Conservation (phyloP, 2,329 filamentous ascomycete species). For the Paraphoma chrysanthemicola region DNA sequence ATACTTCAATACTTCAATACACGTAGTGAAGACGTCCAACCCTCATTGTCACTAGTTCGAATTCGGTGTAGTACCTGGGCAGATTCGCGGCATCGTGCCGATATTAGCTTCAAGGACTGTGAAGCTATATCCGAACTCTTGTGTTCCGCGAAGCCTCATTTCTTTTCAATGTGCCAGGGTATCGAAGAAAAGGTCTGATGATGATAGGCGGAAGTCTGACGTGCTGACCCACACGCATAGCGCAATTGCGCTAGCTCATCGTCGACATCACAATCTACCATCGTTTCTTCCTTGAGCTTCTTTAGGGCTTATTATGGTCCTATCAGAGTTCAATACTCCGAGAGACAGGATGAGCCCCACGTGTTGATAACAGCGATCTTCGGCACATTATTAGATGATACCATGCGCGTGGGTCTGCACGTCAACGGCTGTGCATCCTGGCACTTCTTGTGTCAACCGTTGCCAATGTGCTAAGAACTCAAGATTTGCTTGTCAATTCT, state of each 20-base stretch:
- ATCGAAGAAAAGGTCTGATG: not conserved
- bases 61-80: too few relatives aligned
- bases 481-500: not conserved
- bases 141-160: not conserved
- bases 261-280: not conserved
- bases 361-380: slow-evolving; percentile 6
- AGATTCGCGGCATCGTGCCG: too few relatives aligned
- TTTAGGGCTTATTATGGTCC: not conserved
- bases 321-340: not conserved
- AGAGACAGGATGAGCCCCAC: not conserved
- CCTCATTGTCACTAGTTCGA: too few relatives aligned
- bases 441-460: not conserved
- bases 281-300: not conserved
- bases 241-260: slow-evolving; percentile 12
- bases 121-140: too few relatives aligned
- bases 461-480: not conserved
- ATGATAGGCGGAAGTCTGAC: slow-evolving; percentile 2
- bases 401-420: slow-evolving; percentile 15
- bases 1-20: too few relatives aligned
- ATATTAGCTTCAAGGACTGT: too few relatives aligned
- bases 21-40: too few relatives aligned
- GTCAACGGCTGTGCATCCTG: slow-evolving; percentile 3
- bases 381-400: slow-evolving; percentile 9
- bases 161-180: not conserved
- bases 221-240: slow-evolving; percentile 16